Base-by-base conservation (phyloP, 768 basidiomycete species). In the Tulasnella calospora region DNA sequence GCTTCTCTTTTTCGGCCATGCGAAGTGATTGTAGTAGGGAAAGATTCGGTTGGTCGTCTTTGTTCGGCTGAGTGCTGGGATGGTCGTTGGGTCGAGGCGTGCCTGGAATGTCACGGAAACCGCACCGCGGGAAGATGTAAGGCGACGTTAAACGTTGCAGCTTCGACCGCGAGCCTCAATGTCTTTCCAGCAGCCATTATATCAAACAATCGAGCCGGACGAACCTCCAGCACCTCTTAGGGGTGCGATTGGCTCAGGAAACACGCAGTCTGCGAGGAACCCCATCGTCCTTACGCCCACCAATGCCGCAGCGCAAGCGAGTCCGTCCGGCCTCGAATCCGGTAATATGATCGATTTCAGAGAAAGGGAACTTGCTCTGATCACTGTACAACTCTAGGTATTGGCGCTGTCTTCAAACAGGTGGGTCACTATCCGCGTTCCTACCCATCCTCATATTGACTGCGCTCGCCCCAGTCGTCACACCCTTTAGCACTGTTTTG, bases 391-490 rank as follows among this genome's bases (percentile, higher is more conserved):
- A 73, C 80, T 79, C 71, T 73, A 92, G 92, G 91, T 41, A 87
- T 94, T 80, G 87, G 90, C 51, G 92, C 91, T 35, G 92, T 94
- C 83, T 89, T 94, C 76, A 89, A 89, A 83, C 92, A 94, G 88
- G 92, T 92, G 85, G 79, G 51, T 40, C 74, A 57, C 19, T 40
- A 27, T 73, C 81, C 40, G 51, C 23, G 23, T 51, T 51, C 51
- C 23, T n/a, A 51, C 51, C 9, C 2, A 10, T 2, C 51, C 19
- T 33, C 27, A 23, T 9, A 40, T 9, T 76, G 74, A 51, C 74
- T 30, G 55, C 27, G 61, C 61, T 30, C 13, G 33, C 13, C 27
- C 3, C 46, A 78, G 77, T 83, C 83, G 8, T 83, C 84, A 0
- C 86, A 87, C 79, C 86, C 96, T 3, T 81, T 92, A 67, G 91